Base-by-base conservation (phyloP, 2,329 filamentous ascomycete genomes). In the Dendryphion nanum region DNA sequence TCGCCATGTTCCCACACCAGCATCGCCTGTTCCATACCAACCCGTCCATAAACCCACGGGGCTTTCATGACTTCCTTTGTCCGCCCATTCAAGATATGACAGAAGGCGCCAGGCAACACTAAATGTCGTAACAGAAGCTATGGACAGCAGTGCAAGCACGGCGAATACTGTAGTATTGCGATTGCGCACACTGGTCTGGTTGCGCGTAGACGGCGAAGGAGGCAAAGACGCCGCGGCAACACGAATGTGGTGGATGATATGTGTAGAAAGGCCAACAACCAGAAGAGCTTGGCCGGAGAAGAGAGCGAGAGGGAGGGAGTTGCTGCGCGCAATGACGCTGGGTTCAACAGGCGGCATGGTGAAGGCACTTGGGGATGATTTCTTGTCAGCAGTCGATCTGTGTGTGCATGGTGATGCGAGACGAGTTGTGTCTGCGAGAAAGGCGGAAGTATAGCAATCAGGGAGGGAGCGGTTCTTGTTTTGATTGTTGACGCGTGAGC, bases 81-180 rank as follows among this genome's bases (percentile, higher is more conserved):
- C 54, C n/a, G 70, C 73, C 76, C 76, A 79, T 20, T 68, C 59
- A 28, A 66, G 59, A 57, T 78, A 79, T 3, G 74, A 77, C 14
- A 73, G 53, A 4, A 63, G 58, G 35, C 70, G 70, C 51, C 73
- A 73, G 19, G 56, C 50, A 23, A 70, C 56, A 31, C 68, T 66
- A 46, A 73, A 70, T 44, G 71, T 74, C 3, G 63, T 63, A 4
- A 73, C 69, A 2, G 66, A 55, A 1, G 57, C 56, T 18, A 78
- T 53, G 38, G 75, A 75, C n/a, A 70, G 39, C 17, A 68, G 34
- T 5, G 73, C 69, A n/a, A 78, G 61, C 17, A 59, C 35, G 1
- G 66, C 59, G 57, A 78, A 76, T 16, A 68, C 35, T 18, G 53
- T 41, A 21, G 59, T 58, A 47, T 61, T 44, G 37, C 55, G 55